Percentiles rank a stretch among this genome's conserved stretches.
phyloP scores from a whole-genome alignment of 805 yeast species.

The Saturnispora zaruensis region DNA sequence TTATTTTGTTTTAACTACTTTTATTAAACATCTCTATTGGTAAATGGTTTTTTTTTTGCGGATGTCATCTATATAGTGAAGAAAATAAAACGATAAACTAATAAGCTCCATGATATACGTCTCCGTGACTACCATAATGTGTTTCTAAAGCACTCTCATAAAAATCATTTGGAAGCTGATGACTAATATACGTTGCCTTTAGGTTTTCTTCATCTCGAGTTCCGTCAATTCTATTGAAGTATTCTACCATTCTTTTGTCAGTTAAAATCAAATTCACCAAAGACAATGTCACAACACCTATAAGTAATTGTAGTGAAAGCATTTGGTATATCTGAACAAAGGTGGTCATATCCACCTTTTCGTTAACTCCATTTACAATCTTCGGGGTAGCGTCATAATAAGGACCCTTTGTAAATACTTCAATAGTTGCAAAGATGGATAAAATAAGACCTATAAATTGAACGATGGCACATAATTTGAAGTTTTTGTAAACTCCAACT shows the following conservation, averaged over 20 bases:
- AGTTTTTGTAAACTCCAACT: conserved; percentile 17
- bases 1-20: not conserved
- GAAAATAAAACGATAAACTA: not conserved
- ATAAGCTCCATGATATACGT: not conserved
- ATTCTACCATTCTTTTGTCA: conserved; percentile 20
- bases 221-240: conserved; percentile 22
- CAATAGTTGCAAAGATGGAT: conserved; percentile 19
- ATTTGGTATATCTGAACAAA: conserved; percentile 18
- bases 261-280: conserved; percentile 19
- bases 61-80: not conserved
- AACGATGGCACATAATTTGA: conserved; percentile 14
- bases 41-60: not conserved
- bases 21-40: not conserved
- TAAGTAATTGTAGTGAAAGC: conserved; percentile 17
- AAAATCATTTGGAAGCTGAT: conserved; percentile 15
- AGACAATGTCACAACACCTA: conserved; percentile 17
- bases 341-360: conserved; percentile 7
- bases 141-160: conserved; percentile 18
- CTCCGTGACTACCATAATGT: not conserved
- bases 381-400: not conserved
- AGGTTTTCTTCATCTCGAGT: conserved; percentile 10
- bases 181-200: conserved; percentile 1
- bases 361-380: not conserved
- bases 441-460: conserved; percentile 18
- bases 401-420: conserved; percentile 13